A percentile compares a stretch with the other conserved stretches of the same genome.
These are phyloP conservation scores for Filobasidium floriforme DNA, from an alignment of 768 basidiomycete genomes.

Conservation along the genomic window DNA sequence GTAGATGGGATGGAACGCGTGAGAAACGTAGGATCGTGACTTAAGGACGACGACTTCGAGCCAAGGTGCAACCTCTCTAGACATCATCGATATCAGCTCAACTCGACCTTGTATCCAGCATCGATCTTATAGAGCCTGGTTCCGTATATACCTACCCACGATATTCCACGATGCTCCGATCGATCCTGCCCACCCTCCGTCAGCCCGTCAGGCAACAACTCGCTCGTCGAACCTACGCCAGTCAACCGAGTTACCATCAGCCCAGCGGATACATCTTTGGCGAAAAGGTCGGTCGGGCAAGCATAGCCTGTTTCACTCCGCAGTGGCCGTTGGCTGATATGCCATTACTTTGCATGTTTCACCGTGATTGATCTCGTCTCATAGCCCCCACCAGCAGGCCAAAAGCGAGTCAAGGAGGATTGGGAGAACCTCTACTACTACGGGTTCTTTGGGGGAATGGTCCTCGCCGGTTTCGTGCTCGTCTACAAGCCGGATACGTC, in stretches of 20 bases:
- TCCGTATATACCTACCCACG: not conserved
- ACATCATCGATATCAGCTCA: not conserved
- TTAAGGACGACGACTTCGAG: not conserved
- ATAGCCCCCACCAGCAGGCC: conserved; percentile 68
- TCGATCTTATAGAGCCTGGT: not conserved
- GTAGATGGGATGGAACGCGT: no score
- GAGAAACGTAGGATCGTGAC: not conserved
- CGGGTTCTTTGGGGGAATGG: conserved; percentile 86
- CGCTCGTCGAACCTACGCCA: conserved; percentile 11
- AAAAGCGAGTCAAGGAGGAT: conserved; percentile 76
- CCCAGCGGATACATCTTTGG: conserved; percentile 80
- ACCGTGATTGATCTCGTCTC: not conserved
- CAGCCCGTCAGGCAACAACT: not conserved
- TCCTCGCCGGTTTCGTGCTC: conserved; percentile 62
- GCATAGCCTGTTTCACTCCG: not conserved
- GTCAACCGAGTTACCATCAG: conserved; percentile 68
- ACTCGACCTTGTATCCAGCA: not conserved
- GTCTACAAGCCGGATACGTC: conserved; percentile 93
- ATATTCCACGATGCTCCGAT: conserved; percentile 18
- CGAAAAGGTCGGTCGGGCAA: conserved; percentile 62
- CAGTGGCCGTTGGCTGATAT: not conserved
- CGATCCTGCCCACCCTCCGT: not conserved
- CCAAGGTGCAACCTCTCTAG: no score
- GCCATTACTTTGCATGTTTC: not conserved
- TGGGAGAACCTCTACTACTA: conserved; percentile 87